Evolutionary conservation across 2,329 filamentous ascomycete genomes (phyloP), one percentile per base, ranked within the genome.

Genomic region (Sporothrix dimorphospora): DNA sequence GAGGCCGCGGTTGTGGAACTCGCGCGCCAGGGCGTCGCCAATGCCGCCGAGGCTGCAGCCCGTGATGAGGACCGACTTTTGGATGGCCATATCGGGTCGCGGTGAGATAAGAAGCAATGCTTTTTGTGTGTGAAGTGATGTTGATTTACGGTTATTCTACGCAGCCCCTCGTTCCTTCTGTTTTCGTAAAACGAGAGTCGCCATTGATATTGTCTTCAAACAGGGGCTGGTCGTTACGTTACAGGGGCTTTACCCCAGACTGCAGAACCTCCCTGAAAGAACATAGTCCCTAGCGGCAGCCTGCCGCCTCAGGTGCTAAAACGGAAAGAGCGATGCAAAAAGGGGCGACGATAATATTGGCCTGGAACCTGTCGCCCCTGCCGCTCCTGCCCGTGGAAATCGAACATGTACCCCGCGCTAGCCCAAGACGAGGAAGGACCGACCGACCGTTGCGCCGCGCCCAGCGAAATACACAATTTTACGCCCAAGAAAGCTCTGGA

Each of bases 41-140:
- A 79, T 78, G 59, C 79, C 78, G 24, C 78, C 79, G 47, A 75
- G 75, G 74, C 78, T 79, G 70, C 80, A 81, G 49, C 79, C 79
- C 3, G 79, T 80, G 59, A 81, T 78, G 2, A 80, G 75, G 27
- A 78, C 77, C 4, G 76, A 75, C 70, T 76, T 78, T 51, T 47
- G 69, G 6, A 6, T 40, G 12, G 53, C 34, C 70, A 72, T 70
- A 16, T n/a, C n/a, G 34, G 14, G 14, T 34, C 11, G 9, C 27
- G 27, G 27, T n/a, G 42, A 34, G 6, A n/a, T 8, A 45, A 19
- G 42, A 19, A 14, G 12, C 55, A 11, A 19, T 61, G 57, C 21
- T 14, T 12, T 12, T 24, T 24, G 9, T 42, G n/a, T 61, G 19
- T 24, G 57, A 24, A 9, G 12, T 21, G 57, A 24, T n/a, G 57